Evolutionary conservation across 371 early-diverging fungal genomes (phyloP).

Genomic region (Batkoa obscura): DNA sequence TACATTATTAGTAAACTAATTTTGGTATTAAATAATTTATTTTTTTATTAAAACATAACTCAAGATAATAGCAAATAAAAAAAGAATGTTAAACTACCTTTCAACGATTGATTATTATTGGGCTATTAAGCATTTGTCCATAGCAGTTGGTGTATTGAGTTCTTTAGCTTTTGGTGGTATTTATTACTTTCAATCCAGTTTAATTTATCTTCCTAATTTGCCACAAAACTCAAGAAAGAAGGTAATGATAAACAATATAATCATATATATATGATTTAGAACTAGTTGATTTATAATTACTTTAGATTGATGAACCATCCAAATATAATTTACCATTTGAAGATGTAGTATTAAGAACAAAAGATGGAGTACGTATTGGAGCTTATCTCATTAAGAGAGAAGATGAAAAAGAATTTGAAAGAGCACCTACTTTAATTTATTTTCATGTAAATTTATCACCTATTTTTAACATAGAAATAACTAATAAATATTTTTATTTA

Average conservation of each 20-base stretch:
- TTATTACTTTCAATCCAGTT: conserved; percentile 60
- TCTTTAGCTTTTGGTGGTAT: conserved; percentile 28
- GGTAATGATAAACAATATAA: conserved; percentile 14
- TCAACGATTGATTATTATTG: not conserved
- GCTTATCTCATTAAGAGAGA: conserved; percentile 55
- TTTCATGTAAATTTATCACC: conserved; percentile 41
- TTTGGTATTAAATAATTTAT: no score
- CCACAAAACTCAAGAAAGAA: conserved; percentile 56
- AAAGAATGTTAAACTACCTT: not conserved
- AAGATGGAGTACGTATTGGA: conserved; percentile 56
- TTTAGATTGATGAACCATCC: conserved; percentile 50
- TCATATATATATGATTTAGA: not conserved
- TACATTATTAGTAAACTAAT: no score
- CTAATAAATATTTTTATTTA: not conserved
- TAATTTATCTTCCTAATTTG: conserved; percentile 66
- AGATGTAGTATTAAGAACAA: conserved; percentile 44
- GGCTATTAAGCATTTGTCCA: not conserved
- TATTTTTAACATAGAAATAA: not conserved
- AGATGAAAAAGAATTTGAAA: conserved; percentile 27
- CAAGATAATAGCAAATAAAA: no score
- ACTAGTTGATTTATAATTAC: not conserved
- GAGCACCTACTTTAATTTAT: conserved; percentile 57
- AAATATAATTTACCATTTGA: conserved; percentile 54
- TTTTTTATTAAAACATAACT: no score
- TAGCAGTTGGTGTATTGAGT: conserved; percentile 18